Conservation (phyloP, 768 basidiomycete species). For the Rhodotorula diobovata region DNA sequence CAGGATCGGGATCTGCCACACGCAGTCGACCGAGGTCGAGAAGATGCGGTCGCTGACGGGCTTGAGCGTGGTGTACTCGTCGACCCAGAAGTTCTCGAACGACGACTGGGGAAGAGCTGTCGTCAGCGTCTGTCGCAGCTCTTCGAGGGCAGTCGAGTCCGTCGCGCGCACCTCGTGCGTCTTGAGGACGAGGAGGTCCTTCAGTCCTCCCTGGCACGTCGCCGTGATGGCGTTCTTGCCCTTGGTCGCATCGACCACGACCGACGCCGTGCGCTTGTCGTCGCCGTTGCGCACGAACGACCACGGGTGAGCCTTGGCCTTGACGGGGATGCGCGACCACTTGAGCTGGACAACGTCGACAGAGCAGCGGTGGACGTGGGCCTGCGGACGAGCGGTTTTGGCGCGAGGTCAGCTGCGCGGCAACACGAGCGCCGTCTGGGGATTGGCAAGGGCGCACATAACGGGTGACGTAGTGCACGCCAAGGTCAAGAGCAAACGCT, state of each 20-base stretch:
- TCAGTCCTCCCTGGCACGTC: constrained; percentile 51
- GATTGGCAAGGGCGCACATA: constrained; percentile 49
- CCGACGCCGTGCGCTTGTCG: constrained; percentile 64
- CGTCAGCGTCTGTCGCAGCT: too few relatives aligned
- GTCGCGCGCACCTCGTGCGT: constrained; percentile 45
- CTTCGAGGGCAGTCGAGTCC: not conserved
- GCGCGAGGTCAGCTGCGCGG: too few relatives aligned
- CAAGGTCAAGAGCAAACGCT: constrained; percentile 81
- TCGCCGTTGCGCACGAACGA: constrained; percentile 85
- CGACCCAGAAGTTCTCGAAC: constrained; percentile 56
- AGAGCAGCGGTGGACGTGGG: constrained; percentile 27
- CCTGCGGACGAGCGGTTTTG: constrained; percentile 2
- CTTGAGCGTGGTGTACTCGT: constrained; percentile 66
- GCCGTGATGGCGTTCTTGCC: constrained; percentile 63
- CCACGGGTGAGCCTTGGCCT: constrained; percentile 61
- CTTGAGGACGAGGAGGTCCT: constrained; percentile 63
- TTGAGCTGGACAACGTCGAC: constrained; percentile 53
- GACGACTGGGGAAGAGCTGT: constrained; percentile 54
- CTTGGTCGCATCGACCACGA: constrained; percentile 55
- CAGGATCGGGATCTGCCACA: constrained; percentile 46
- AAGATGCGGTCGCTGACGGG: constrained; percentile 84
- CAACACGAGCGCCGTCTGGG: too few relatives aligned
- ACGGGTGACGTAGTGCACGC: constrained; percentile 70
- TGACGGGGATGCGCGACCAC: constrained; percentile 61
- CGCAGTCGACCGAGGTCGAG: constrained; percentile 75